Evolutionary conservation across 257 asterid species (phyloP).

Genomic region (Solanum pinnatisectum): DNA sequence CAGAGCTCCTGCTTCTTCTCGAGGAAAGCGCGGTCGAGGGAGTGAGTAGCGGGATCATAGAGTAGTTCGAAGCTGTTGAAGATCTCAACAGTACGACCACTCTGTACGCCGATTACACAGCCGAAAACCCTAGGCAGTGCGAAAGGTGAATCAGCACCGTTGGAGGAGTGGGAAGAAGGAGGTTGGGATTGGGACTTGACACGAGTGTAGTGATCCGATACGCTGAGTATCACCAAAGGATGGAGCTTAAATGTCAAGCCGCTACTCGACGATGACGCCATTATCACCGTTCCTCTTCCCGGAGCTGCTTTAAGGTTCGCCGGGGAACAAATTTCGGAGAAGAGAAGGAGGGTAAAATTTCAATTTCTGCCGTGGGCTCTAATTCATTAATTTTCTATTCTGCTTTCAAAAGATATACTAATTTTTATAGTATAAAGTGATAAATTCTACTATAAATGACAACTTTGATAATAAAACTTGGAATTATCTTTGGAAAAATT

Average conservation of each 20-base stretch:
- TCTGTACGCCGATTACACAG: constrained; percentile 93
- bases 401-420: too few relatives aligned
- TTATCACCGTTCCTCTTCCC: not conserved
- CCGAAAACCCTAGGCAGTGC: constrained; percentile 71
- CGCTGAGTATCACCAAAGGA: constrained; percentile 85
- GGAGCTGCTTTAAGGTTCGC: not conserved
- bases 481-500: too few relatives aligned
- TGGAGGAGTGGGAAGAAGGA: constrained; percentile 19
- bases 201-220: constrained; percentile 92
- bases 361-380: not conserved
- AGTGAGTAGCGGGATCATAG: constrained; percentile 52
- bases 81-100: constrained; percentile 95
- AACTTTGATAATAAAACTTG: too few relatives aligned
- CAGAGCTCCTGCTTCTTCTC: constrained; percentile 98
- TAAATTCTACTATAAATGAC: too few relatives aligned
- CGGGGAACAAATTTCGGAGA: not conserved
- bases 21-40: constrained; percentile 79
- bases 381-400: not conserved
- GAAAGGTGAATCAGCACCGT: constrained; percentile 17
- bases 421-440: too few relatives aligned
- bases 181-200: constrained; percentile 74
- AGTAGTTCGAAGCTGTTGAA: constrained; percentile 93
- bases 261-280: constrained; percentile 97
- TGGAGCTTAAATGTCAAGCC: constrained; percentile 94
- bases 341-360: not conserved